Conservation (phyloP, 1,139 yeast genomes). For the Candida tetrigidarum region DNA sequence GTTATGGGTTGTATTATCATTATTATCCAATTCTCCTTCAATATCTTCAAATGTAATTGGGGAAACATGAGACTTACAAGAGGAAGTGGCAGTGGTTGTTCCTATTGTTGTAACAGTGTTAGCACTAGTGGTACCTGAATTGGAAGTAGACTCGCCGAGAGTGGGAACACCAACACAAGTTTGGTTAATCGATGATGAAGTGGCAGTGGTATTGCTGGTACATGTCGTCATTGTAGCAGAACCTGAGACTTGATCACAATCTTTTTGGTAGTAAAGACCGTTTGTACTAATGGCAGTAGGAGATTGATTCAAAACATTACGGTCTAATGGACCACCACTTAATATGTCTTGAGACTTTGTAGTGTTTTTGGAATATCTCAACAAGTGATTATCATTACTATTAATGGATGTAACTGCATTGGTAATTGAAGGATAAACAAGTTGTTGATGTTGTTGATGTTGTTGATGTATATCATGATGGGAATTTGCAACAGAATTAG, state of each 20-base stretch:
- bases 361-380: background rate
- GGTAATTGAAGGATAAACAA: background rate
- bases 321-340: background rate
- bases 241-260: slow-evolving; percentile 2
- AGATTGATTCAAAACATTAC: background rate
- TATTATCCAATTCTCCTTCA: background rate
- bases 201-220: background rate
- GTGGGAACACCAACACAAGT: background rate
- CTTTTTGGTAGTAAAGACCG: background rate
- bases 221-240: background rate
- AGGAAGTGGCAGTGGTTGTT: slow-evolving; percentile 1
- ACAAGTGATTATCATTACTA: background rate
- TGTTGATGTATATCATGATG: background rate
- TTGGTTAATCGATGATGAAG: slow-evolving; percentile 5
- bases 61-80: slow-evolving; percentile 5
- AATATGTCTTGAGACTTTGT: background rate
- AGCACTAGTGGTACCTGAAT: slow-evolving; percentile 7
- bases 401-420: background rate
- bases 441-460: background rate
- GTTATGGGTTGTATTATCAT: background rate
- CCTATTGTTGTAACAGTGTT: background rate
- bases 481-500: background rate
- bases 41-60: background rate
- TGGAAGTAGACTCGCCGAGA: slow-evolving; percentile 3
- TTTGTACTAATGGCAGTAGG: background rate